Conservation (phyloP, 2,329 filamentous ascomycete genomes). For the Hansfordia pulvinata region DNA sequence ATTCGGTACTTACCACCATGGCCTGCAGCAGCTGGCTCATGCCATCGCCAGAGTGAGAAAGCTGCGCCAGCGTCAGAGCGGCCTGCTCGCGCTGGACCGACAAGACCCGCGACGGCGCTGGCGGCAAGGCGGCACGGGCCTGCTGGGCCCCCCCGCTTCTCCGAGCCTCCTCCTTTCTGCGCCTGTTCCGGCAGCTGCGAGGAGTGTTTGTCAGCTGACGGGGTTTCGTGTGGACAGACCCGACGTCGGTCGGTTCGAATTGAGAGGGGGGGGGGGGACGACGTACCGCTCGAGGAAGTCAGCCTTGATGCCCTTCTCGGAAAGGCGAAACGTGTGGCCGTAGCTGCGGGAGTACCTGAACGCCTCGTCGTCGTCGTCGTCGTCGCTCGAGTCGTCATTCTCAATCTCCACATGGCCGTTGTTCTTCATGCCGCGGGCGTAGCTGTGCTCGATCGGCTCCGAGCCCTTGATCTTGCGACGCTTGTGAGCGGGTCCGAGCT, state of each 20-base stretch:
- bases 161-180: conserved; percentile 13
- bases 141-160: conserved; percentile 12
- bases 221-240: too few species aligned
- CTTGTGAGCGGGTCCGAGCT: conserved; percentile 45
- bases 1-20: conserved; percentile 43
- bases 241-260: too few species aligned
- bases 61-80: conserved; percentile 47
- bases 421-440: conserved; percentile 53
- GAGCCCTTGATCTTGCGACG: conserved; percentile 46
- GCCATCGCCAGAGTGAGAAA: conserved; percentile 35
- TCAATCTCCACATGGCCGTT: conserved; percentile 62
- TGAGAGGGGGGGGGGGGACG: neutral
- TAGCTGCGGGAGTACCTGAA: conserved; percentile 47
- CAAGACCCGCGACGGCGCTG: conserved; percentile 22
- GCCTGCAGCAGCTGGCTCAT: conserved; percentile 42
- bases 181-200: conserved; percentile 5
- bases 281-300: conserved; percentile 59
- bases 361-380: conserved; percentile 29
- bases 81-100: conserved; percentile 50
- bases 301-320: conserved; percentile 49
- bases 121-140: conserved; percentile 8
- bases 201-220: too few species aligned
- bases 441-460: conserved; percentile 34
- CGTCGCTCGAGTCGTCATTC: conserved; percentile 40
- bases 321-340: conserved; percentile 51